These are phyloP conservation scores for Barnettozyma populi DNA, from an alignment of 805 yeast genomes.

Conservation along the genomic window DNA sequence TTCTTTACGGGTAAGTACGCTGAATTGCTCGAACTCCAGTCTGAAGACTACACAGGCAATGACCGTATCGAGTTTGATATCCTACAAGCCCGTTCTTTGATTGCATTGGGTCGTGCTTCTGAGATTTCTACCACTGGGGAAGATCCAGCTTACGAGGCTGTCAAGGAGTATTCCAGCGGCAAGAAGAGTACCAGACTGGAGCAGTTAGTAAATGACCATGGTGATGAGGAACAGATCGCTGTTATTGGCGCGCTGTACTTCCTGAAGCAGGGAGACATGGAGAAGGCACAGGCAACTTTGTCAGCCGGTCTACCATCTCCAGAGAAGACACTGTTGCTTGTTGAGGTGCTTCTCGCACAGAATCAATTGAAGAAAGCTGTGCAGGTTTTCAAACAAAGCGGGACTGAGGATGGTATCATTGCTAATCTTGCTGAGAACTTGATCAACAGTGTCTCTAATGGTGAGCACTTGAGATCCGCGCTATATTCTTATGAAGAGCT, in stretches of 20 bases:
- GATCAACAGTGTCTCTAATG: conserved; percentile 40
- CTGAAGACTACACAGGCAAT: conserved; percentile 35
- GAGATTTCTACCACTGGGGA: background rate
- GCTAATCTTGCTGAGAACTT: conserved; percentile 79
- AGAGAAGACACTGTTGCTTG: conserved; percentile 1
- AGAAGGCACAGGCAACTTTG: background rate
- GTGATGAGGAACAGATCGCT: background rate
- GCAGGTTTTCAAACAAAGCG: conserved; percentile 41
- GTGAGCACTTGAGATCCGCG: conserved; percentile 36
- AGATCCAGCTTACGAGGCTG: background rate
- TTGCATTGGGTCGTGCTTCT: conserved; percentile 24
- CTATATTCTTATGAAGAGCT: conserved; percentile 79
- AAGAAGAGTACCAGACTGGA: background rate
- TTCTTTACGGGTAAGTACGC: conserved; percentile 56
- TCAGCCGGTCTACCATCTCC: background rate
- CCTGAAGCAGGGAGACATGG: background rate
- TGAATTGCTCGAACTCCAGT: conserved; percentile 34
- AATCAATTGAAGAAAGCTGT: conserved; percentile 30
- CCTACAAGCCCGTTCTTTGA: conserved; percentile 31
- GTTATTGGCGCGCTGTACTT: background rate
- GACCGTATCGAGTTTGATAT: conserved; percentile 24
- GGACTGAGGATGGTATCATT: conserved; percentile 65
- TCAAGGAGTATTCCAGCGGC: conserved; percentile 1
- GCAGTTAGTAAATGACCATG: background rate
- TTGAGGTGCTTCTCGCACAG: conserved; percentile 36